phyloP scores from a whole-genome alignment of 2,329 filamentous ascomycete species.

The Stachybotrys chartarum region DNA sequence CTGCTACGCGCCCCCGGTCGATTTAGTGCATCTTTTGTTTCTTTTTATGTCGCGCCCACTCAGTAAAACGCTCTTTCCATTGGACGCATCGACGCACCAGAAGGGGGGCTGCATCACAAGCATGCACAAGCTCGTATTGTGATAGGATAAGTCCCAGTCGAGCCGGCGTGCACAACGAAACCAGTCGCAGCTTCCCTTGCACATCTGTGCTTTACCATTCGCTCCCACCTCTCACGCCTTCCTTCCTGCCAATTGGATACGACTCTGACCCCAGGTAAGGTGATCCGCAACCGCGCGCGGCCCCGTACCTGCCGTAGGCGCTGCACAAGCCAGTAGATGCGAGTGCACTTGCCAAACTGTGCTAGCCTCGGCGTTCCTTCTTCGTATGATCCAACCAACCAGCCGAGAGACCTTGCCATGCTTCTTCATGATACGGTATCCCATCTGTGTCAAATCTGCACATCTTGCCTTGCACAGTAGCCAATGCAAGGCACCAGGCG shows the following conservation, averaged over 20 bases:
- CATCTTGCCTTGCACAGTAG: neutral
- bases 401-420: neutral
- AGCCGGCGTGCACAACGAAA: conserved; percentile 13
- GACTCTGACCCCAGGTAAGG: too few relatives aligned
- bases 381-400: neutral
- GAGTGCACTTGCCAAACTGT: neutral
- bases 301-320: neutral
- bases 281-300: too few relatives aligned
- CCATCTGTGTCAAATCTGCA: neutral
- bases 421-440: neutral
- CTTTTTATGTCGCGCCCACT: conserved; percentile 8
- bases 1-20: neutral
- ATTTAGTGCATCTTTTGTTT: conserved; percentile 1
- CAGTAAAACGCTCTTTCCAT: conserved; percentile 17
- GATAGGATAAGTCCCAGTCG: conserved; percentile 15
- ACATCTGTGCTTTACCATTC: conserved; percentile 21
- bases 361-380: neutral
- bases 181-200: neutral
- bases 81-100: neutral
- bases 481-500: conserved; percentile 19
- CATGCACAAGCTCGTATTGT: conserved; percentile 25
- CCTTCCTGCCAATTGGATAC: neutral
- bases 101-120: conserved; percentile 20
- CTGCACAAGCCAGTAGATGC: neutral
- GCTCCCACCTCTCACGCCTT: conserved; percentile 2